These are phyloP conservation scores for Quercus lobata DNA, from an alignment of 331 rosid species.

Conservation along the genomic window DNA sequence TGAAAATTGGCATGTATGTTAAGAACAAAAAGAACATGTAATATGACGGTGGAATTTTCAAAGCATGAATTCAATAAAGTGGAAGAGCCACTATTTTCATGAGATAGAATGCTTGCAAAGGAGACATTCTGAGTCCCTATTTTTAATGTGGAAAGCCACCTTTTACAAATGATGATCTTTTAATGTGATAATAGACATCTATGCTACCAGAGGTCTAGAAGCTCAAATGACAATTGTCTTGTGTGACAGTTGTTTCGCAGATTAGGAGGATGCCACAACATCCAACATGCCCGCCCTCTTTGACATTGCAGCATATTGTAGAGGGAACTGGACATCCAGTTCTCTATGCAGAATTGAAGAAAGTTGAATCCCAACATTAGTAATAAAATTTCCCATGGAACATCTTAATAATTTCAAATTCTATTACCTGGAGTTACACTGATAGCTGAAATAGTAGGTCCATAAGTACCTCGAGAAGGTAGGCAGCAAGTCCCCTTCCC, in stretches of 20 bases:
- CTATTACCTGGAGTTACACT: conserved; percentile 67
- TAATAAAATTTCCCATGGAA: neutral
- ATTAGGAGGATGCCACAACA: too few relatives aligned
- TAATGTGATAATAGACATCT: neutral
- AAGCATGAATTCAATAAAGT: too few relatives aligned
- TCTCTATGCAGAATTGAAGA: neutral
- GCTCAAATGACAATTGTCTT: neutral
- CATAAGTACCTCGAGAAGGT: conserved; percentile 62
- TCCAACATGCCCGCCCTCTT: neutral
- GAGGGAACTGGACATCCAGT: neutral
- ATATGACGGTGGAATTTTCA: accelerated
- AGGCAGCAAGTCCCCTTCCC: conserved; percentile 91
- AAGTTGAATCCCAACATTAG: neutral
- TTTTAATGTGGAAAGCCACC: neutral
- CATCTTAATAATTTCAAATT: neutral
- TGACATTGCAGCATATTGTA: neutral
- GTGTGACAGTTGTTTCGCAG: neutral
- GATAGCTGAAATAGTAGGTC: conserved; percentile 79
- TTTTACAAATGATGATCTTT: neutral
- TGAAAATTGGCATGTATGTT: too few relatives aligned
- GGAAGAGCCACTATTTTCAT: neutral
- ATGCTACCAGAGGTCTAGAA: too few relatives aligned
- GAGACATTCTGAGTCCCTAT: neutral
- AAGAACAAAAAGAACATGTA: too few relatives aligned
- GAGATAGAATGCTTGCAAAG: neutral